phyloP scores from a whole-genome alignment of 2,329 filamentous ascomycete genomes.

The Aspergillus latus region DNA sequence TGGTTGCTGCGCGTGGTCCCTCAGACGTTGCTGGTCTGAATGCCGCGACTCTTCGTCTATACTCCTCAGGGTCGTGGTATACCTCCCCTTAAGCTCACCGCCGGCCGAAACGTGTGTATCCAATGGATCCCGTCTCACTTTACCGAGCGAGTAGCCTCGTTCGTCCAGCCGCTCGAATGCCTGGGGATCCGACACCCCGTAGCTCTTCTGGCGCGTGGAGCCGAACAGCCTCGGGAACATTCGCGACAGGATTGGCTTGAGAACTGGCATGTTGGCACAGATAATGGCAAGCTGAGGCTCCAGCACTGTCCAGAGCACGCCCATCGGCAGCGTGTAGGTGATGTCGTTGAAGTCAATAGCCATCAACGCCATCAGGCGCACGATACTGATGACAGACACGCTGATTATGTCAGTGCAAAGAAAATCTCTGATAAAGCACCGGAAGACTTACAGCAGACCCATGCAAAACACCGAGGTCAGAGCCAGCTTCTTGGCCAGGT shows the following conservation, averaged over 20 bases:
- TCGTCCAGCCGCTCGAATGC: background rate
- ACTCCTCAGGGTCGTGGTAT: background rate
- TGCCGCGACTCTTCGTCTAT: background rate
- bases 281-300: constrained; percentile 21
- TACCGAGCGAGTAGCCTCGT: background rate
- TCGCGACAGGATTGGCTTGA: background rate
- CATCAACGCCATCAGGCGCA: constrained; percentile 19
- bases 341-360: constrained; percentile 19
- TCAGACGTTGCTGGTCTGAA: background rate
- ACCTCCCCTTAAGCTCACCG: background rate
- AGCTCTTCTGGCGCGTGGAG: background rate
- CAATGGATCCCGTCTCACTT: background rate
- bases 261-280: constrained; percentile 17
- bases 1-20: background rate
- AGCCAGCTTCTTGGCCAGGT: constrained; percentile 19
- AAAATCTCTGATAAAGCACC: background rate
- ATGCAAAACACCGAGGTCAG: constrained; percentile 22
- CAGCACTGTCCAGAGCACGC: constrained; percentile 21
- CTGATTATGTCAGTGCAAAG: constrained; percentile 7
- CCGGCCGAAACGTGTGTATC: background rate
- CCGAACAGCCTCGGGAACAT: background rate
- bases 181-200: background rate
- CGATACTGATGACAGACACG: constrained; percentile 22
- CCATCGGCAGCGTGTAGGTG: constrained; percentile 16
- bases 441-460: constrained; percentile 21